Percentiles rank a stretch among this genome's conserved stretches.
Conservation (phyloP, 2,329 filamentous ascomycete species). For the Xylaria sp. region DNA sequence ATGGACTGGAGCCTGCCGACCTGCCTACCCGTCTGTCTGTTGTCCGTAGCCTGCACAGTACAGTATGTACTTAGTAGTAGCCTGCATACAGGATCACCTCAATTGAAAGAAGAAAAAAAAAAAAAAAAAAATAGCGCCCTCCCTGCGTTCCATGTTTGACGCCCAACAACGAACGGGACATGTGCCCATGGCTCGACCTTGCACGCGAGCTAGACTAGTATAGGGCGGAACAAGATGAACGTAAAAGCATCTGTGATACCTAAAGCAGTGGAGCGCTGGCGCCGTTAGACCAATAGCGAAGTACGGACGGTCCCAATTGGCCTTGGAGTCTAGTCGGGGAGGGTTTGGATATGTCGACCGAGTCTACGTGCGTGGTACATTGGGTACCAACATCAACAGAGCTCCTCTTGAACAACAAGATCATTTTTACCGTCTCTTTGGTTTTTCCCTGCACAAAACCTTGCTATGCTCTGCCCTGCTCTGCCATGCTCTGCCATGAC, state of each 20-base stretch:
- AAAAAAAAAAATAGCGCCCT: conserved; percentile 1
- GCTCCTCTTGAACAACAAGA: conserved; percentile 14
- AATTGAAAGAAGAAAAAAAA: conserved; percentile 22
- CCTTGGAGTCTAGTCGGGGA: conserved; percentile 23
- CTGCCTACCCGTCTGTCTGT: neutral
- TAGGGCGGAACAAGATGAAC: conserved; percentile 19
- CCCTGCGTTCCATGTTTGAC: conserved; percentile 42
- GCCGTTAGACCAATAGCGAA: conserved; percentile 43
- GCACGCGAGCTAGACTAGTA: conserved; percentile 16
- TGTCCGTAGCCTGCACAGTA: conserved; percentile 15
- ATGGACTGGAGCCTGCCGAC: conserved; percentile 29
- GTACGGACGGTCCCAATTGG: conserved; percentile 48
- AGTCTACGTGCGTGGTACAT: conserved; percentile 22
- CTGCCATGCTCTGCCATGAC: neutral
- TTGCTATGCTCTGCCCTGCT: conserved; percentile 12
- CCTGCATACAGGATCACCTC: conserved; percentile 31
- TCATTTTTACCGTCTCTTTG: neutral
- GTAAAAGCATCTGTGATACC: conserved; percentile 41
- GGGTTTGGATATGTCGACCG: conserved; percentile 32
- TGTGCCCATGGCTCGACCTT: conserved; percentile 7
- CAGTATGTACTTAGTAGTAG: too few relatives aligned
- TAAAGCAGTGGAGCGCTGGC: conserved; percentile 34
- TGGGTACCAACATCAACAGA: conserved; percentile 40
- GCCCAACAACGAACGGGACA: conserved; percentile 43
- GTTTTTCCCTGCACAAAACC: conserved; percentile 29